These are phyloP conservation scores for Dimocarpus longan DNA, from an alignment of 345 rosid genomes.

Conservation along the genomic window DNA sequence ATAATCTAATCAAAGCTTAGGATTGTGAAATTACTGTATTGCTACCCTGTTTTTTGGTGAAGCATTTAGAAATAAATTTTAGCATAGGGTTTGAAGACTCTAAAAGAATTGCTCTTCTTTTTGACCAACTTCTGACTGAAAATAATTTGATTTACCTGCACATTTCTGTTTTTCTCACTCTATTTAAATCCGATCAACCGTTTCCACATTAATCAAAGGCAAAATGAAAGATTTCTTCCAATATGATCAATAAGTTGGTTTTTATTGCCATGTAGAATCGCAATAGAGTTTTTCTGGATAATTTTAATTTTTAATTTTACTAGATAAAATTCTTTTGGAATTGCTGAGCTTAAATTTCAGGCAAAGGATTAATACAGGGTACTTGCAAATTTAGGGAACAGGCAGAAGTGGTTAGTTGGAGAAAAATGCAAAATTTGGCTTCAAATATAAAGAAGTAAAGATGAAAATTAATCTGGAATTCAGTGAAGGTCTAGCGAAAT, in stretches of 20 bases:
- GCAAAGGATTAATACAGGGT: neutral
- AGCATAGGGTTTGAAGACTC: neutral
- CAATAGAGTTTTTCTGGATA: neutral
- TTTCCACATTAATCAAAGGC: neutral
- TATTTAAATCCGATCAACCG: neutral
- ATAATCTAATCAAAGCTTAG: neutral
- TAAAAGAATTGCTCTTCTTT: neutral
- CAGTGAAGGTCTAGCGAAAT: neutral
- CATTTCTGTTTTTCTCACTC: neutral
- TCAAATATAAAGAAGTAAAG: neutral
- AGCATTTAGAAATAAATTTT: slow-evolving; percentile 1
- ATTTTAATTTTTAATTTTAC: neutral
- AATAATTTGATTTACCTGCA: neutral
- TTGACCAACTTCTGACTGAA: neutral
- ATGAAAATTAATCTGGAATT: neutral
- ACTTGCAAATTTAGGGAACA: neutral
- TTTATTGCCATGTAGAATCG: neutral
- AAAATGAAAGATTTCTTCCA: neutral
- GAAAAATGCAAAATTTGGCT: slow-evolving; percentile 4
- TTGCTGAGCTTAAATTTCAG: slow-evolving; percentile 1
- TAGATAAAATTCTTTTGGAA: neutral
- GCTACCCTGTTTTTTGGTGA: neutral
- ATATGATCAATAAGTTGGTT: neutral
- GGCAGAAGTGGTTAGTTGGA: neutral
- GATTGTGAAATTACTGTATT: slow-evolving; percentile 1